phyloP scores from a whole-genome alignment of 208 protist species.

The Leishmania tarentolae region DNA sequence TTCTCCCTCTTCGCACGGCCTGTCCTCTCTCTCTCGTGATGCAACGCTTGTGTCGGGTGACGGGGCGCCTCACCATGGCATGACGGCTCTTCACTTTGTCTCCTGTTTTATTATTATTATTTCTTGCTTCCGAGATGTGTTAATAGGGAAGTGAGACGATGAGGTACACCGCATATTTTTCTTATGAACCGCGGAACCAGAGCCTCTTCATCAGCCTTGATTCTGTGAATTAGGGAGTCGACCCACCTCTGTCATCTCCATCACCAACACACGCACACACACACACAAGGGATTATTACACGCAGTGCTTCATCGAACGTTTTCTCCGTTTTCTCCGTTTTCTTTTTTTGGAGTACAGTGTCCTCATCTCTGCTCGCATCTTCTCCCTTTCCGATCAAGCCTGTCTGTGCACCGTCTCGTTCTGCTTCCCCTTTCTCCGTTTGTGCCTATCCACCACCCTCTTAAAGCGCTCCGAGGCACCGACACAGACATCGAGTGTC shows the following conservation, averaged over 20 bases:
- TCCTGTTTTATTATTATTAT: too few species aligned
- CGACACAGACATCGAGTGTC: not conserved
- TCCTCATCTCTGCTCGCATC: not conserved
- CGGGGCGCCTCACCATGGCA: not conserved
- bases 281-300: not conserved
- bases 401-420: not conserved
- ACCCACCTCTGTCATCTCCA: not conserved
- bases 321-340: not conserved
- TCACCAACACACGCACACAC: not conserved
- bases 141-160: not conserved
- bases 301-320: not conserved
- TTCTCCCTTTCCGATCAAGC: not conserved
- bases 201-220: not conserved
- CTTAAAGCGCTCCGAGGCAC: not conserved
- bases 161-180: not conserved
- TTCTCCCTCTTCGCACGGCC: not conserved
- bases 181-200: not conserved
- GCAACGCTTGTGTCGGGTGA: not conserved
- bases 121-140: not conserved
- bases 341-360: slow-evolving; percentile 3
- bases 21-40: not conserved
- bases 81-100: not conserved
- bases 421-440: not conserved
- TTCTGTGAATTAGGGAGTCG: not conserved
- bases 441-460: slow-evolving; percentile 1